Base-by-base conservation (phyloP, 2,329 filamentous ascomycete species). In the Botrytis fabae region DNA sequence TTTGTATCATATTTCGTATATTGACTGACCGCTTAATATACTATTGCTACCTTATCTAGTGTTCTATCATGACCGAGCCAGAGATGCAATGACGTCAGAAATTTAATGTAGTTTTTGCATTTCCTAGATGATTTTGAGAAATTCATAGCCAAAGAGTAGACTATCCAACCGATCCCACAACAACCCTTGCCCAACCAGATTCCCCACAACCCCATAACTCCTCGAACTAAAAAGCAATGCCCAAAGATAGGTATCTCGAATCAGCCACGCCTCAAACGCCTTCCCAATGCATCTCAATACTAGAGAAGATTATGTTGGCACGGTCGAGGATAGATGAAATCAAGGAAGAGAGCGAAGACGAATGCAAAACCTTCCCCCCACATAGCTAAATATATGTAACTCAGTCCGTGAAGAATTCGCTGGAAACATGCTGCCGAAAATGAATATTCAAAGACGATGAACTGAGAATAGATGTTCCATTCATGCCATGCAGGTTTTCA, bases 251-350 rank as follows among this genome's bases (percentile, higher is more conserved):
- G 35, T 71, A 71, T 65, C 5, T 25, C 18, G 48, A 71, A 20
- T 42, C 44, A 71, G 46, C 35, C 70, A 66, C 61, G 70, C 61
- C 70, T 66, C 70, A 66, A 71, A 71, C 70, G 48, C 70, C 70
- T 66, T 46, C 62, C 40, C 61, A 54, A 71, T 71, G 70, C 59
- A 70, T 64, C 69, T 64, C 59, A 64, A 22, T 61, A 70, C 59
- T 71, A 44, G 70, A 71, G 70, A 66, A 64, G 61, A 71, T 46
- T 62, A 71, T 71, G 60, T 71, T 66, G 70, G 70, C 69, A 71
- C 28, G 65, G 35, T 71, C n/a, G 61, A 71, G 70, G 70, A 66
- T 64, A 42, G 70, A 66, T 48, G 38, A 57, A 71, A 65, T 51
- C 38, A 66, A 71, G 70, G 69, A 51, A 57, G 60, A 38, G 48